phyloP scores from a whole-genome alignment of 768 basidiomycete genomes.

The Floccularia luteovirens region DNA sequence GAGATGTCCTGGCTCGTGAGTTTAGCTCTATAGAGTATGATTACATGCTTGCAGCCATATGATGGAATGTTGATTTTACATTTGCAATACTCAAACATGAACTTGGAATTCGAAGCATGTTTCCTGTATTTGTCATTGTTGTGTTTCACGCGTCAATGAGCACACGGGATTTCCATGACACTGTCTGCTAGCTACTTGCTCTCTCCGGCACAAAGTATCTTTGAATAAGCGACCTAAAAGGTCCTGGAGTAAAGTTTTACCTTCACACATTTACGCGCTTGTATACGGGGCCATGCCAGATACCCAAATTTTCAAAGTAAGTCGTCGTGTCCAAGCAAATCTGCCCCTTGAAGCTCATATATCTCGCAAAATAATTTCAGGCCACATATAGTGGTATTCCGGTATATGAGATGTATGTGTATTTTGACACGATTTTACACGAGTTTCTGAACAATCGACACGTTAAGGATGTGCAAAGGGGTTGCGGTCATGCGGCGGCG shows the following conservation, averaged over 20 bases:
- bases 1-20: no score
- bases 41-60: no score
- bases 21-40: no score
- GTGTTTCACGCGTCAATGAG: conserved; percentile 32
- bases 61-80: no score
- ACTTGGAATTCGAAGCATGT: background rate
- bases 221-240: no score
- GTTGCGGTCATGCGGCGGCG: conserved; percentile 98
- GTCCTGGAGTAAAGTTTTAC: no score
- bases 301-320: conserved; percentile 83
- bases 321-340: conserved; percentile 8
- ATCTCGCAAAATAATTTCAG: conserved; percentile 29
- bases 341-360: conserved; percentile 13
- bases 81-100: no score
- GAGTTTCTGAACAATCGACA: conserved; percentile 25
- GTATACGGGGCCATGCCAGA: conserved; percentile 52
- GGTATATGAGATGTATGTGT: conserved; percentile 81
- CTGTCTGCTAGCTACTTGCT: no score
- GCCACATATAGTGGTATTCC: conserved; percentile 92
- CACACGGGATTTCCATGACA: conserved; percentile 18
- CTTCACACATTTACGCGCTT: no score
- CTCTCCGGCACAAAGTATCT: no score
- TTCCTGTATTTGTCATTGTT: conserved; percentile 15
- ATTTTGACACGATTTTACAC: conserved; percentile 25
- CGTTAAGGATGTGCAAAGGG: conserved; percentile 84